phyloP scores from a whole-genome alignment of 2,329 filamentous ascomycete species.

The Graphilbum fragrans region DNA sequence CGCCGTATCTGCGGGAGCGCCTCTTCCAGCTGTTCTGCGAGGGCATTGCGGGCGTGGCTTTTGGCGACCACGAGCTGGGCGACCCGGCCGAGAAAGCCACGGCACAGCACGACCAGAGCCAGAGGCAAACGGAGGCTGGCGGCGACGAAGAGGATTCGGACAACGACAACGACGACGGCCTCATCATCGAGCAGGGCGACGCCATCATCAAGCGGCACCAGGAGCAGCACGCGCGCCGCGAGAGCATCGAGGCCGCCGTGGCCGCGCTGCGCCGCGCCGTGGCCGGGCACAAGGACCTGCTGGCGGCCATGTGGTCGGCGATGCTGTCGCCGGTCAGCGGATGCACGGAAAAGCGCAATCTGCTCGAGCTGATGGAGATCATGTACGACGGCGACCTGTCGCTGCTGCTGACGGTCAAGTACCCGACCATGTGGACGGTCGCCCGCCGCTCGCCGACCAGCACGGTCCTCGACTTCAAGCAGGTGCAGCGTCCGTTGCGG shows the following conservation, averaged over 20 bases:
- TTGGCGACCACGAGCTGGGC: slow-evolving; percentile 50
- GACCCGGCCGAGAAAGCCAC: slow-evolving; percentile 16
- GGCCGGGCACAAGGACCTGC: slow-evolving; percentile 27
- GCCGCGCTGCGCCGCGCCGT: slow-evolving; percentile 37
- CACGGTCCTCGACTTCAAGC: slow-evolving; percentile 9
- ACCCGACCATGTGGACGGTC: slow-evolving; percentile 32
- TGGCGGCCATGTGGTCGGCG: slow-evolving; percentile 35
- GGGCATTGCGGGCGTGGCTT: slow-evolving; percentile 50
- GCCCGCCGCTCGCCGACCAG: slow-evolving; percentile 10
- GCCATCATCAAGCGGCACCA: slow-evolving; percentile 28
- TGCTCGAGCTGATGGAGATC: slow-evolving; percentile 37
- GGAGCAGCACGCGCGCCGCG: slow-evolving; percentile 32
- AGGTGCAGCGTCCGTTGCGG: slow-evolving; percentile 8
- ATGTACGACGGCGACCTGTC: slow-evolving; percentile 36
- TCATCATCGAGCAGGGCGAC: slow-evolving; percentile 35
- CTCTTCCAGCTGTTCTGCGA: slow-evolving; percentile 47
- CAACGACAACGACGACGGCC: slow-evolving; percentile 21
- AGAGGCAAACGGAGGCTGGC: slow-evolving; percentile 31
- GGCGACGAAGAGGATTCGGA: slow-evolving; percentile 23
- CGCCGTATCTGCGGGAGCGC: slow-evolving; percentile 48
- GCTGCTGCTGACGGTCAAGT: slow-evolving; percentile 31
- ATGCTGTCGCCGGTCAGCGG: slow-evolving; percentile 34
- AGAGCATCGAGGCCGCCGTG: slow-evolving; percentile 33
- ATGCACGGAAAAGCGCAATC: slow-evolving; percentile 32
- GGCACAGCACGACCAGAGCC: not conserved